Evolutionary conservation across 495 filamentous ascomycete genomes (phyloP), one percentile per base, ranked within the genome.

Genomic region (Aspergillus heteromorphus): DNA sequence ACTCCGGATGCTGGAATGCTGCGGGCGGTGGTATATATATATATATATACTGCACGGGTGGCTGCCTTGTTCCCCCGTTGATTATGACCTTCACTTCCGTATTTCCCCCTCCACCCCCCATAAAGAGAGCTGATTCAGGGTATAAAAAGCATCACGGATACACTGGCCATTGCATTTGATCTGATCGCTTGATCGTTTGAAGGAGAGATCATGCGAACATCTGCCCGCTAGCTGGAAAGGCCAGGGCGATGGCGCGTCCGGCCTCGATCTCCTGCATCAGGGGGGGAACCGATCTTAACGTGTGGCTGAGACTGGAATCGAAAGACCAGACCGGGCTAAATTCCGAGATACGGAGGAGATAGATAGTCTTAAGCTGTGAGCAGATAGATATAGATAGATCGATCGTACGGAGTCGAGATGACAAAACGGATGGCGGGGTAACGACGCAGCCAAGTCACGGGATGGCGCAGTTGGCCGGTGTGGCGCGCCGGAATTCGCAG

Each of bases 401-500:
- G 23, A 27, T 4, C 23, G 34, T 2, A 14, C 11, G n/a, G 34
- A 38, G 13, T 2, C 31, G 3, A 11, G 31, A 10, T 11, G 31
- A 10, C 31, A 38, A 38, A 38, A 14, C 11, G 34, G 31, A 59
- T 56, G 53, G 63, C 63, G 63, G 63, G 59, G 63, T 51, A 59
- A 25, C 11, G 21, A 27, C 19, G 17, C 30, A 1, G 48, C 17
- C 49, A 40, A 36, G 59, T 65, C 63, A 65, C 63, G 59, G 49
- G 63, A 62, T 40, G 20, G 40, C 63, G 41, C 14, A 20, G 34
- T 14, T 61, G 61, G 65, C 59, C 40, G 10, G 10, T 17, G 17
- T 36, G 42, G 30, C 48, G 41, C 51, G 38, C 65, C 62, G 62
- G 61, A 67, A 55, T 40, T n/a, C 25, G 36, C 59, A 40, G 48